Conservation (phyloP, 1,284 basidiomycete genomes). For the Trametes sp. region DNA sequence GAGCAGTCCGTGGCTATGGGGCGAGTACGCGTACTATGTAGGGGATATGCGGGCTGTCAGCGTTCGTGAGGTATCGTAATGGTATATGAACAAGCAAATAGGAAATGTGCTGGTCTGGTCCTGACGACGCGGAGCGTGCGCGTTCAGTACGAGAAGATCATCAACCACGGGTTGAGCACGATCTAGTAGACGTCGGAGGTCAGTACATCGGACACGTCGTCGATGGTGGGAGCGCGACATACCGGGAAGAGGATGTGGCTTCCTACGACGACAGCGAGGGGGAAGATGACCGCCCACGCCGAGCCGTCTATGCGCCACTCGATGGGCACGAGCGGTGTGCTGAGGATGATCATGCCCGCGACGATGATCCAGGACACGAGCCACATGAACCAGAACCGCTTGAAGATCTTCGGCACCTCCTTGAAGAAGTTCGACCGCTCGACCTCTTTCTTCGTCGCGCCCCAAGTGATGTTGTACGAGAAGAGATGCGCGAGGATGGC, state of each 20-base stretch:
- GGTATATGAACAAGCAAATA: conserved; percentile 15
- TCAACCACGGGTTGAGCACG: conserved; percentile 57
- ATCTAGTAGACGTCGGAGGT: conserved; percentile 38
- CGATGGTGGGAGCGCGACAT: conserved; percentile 26
- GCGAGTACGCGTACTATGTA: neutral
- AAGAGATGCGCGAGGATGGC: conserved; percentile 61
- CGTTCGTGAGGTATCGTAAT: conserved; percentile 23
- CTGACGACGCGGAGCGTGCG: conserved; percentile 8
- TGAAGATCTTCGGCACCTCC: conserved; percentile 61
- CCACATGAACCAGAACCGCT: conserved; percentile 56
- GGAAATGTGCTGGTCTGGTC: conserved; percentile 11
- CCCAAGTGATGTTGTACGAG: conserved; percentile 65
- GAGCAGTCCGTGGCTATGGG: no score
- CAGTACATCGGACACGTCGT: neutral
- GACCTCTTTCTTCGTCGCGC: conserved; percentile 56
- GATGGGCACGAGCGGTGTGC: conserved; percentile 49
- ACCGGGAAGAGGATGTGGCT: conserved; percentile 54
- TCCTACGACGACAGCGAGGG: conserved; percentile 47
- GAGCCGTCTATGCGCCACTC: conserved; percentile 53
- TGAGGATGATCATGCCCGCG: conserved; percentile 50
- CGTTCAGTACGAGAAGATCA: conserved; percentile 56
- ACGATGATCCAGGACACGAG: conserved; percentile 50
- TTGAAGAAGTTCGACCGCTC: conserved; percentile 66
- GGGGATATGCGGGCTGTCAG: conserved; percentile 15
- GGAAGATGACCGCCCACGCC: conserved; percentile 54